Evolutionary conservation across 1,284 basidiomycete genomes (phyloP), one percentile per base, ranked within the genome.

Genomic region (Melampsora americana): DNA sequence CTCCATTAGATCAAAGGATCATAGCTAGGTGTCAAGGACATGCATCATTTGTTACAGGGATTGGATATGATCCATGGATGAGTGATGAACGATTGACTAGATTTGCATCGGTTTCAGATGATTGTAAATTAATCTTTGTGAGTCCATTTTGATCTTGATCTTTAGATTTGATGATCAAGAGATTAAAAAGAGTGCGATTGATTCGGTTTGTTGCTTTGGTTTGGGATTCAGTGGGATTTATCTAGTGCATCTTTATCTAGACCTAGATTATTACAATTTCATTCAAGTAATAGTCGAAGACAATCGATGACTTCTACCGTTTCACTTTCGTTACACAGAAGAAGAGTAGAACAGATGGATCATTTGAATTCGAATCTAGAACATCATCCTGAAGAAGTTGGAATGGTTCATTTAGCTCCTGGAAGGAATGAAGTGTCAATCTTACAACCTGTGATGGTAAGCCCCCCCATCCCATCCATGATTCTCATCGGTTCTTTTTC

Each of bases 1-100:
- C 93, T 0, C 92, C 92, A 0, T 90, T 90, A 86, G 94, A 96
- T 81, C 90, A 92, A 80, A 88, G 93, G 11, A 89, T 98, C 16
- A 89, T 99, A n/a, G 95, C 95, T 2, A 87, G 95, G 66, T 97
- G 95, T 84, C 94, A 97, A 83, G 96, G 95, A 0, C 95, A 99
- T 82, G 91, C 92, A 0, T 95, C 92, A 0, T 98, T 96, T 81
- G 92, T 99, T 5, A 91, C 92, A 0, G 86, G 88, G 2, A 86
- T 98, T 11, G 90, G 91, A 0, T 99, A 97, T 82, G 96, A 99
- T 83, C 89, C 91, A 16, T 86, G 89, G 68, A 87, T 90, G 28
- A 91, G 90, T 79, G 92, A 95, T 79, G 91, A 90, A 30, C 87
- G 92, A 60, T 78, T 79, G 66, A 76, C 78, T 69, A 77, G 82